Conservation (phyloP, 202 grass and related monocot species). For the Bolboschoenoplectus hybrid region DNA sequence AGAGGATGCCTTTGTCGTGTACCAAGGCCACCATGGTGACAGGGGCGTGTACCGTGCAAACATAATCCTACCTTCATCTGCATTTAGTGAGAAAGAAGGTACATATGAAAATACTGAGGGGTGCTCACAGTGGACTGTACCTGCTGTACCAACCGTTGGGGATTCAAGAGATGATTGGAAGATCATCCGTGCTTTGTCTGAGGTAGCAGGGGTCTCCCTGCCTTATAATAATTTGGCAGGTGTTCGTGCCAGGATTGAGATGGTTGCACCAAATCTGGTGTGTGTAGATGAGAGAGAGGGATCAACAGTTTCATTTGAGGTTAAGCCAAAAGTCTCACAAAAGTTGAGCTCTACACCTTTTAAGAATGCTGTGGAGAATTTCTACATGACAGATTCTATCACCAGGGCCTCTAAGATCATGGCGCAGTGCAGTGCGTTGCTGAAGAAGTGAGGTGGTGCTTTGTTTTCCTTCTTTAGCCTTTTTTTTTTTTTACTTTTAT, state of each 20-base stretch:
- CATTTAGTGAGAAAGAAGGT: slow-evolving; percentile 98
- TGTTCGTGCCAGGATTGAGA: slow-evolving; percentile 63
- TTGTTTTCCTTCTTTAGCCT: slow-evolving; percentile 27
- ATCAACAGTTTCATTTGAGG: slow-evolving; percentile 56
- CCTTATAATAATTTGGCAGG: slow-evolving; percentile 62
- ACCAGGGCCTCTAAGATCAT: slow-evolving; percentile 97
- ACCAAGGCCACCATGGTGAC: slow-evolving; percentile 98
- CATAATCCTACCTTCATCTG: slow-evolving; percentile 78
- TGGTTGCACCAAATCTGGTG: slow-evolving; percentile 78
- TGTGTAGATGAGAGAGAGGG: slow-evolving; percentile 77
- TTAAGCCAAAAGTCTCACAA: slow-evolving; percentile 66
- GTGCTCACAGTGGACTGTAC: slow-evolving; percentile 84
- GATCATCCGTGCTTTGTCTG: slow-evolving; percentile 87
- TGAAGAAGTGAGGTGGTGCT: slow-evolving; percentile 65
- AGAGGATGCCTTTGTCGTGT: slow-evolving; percentile 91
- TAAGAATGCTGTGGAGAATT: slow-evolving; percentile 67
- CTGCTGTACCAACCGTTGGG: slow-evolving; percentile 92
- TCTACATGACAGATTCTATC: slow-evolving; percentile 96
- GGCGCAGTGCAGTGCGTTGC: slow-evolving; percentile 86
- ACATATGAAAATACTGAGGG: slow-evolving; percentile 98
- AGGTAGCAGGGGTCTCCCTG: slow-evolving; percentile 65
- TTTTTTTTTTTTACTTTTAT: slow-evolving; percentile 16
- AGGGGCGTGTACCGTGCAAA: slow-evolving; percentile 88
- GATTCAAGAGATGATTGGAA: slow-evolving; percentile 99
- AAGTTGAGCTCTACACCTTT: slow-evolving; percentile 66